Base-by-base conservation (phyloP, 2,329 filamentous ascomycete species). In the Aspergillus flavus region DNA sequence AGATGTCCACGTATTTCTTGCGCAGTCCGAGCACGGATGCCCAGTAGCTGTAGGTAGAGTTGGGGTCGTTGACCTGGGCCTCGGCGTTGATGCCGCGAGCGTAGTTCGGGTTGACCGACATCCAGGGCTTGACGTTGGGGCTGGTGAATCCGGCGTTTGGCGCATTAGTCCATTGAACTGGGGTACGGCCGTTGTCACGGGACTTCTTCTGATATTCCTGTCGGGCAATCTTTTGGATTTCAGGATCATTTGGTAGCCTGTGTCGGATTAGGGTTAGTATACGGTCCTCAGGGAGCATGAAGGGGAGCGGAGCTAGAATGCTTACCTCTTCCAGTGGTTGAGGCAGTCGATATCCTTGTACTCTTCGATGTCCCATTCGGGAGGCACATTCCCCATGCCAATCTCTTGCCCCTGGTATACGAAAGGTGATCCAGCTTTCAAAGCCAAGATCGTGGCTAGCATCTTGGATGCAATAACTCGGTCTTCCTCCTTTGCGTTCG, bases 351-450 rank as follows among this genome's bases (percentile, higher is more conserved):
- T 82, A 66, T 93, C 90, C 73, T 88, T 87, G 77, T 91, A 93
- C 68, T 90, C 86, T 4, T 86, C 74, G 58, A 90, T 86, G 1
- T 78, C 77, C 87, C 89, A 90, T 5, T 83, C 80, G 11, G 76
- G 75, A 2, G 89, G 88, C 23, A 89, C 81, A 69, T 90, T 90
- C 39, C 83, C 80, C 85, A 90, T 89, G 21, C 87, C 89, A 39
- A 91, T 80, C 75, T 91, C 89, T 72, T 91, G 87, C 14, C 89
- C 89, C 73, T 91, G 88, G 71, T 89, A 91, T n/a, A 91, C 77
- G 70, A 89, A 91, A 0, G 87, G 81, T 0, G 89, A 90, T 19
- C 88, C 89, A 2, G 85, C 72, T 65, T 89, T 85, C 57, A 87
- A 79, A 3, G 80, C 81, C 62, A 87, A 80, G 64, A 88, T 82